Evolutionary conservation across 1,139 yeast species (phyloP).

Genomic region (Magnusiomyces starmeri): DNA sequence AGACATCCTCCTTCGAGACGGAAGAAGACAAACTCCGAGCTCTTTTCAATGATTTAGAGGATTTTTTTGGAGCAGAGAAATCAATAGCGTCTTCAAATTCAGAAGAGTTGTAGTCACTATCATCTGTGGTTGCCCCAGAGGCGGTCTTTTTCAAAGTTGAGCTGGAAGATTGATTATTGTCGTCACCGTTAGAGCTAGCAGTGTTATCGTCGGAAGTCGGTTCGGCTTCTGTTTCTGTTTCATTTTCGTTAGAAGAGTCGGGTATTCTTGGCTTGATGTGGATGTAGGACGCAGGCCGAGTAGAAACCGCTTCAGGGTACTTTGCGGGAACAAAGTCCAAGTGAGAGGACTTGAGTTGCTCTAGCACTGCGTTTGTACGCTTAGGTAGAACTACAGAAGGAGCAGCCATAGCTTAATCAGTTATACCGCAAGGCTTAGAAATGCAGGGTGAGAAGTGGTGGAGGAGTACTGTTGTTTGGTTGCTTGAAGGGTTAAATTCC

Average conservation of each 20-base stretch:
- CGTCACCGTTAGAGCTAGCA: background rate
- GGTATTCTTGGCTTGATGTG: conserved; percentile 21
- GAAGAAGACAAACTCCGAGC: background rate
- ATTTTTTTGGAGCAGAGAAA: background rate
- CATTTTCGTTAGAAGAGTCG: conserved; percentile 3
- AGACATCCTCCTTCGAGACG: background rate
- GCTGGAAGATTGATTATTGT: background rate
- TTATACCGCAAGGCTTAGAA: too few species aligned
- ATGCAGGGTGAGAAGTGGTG: background rate
- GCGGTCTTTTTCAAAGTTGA: conserved; percentile 10
- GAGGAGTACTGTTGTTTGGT: too few species aligned
- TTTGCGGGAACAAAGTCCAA: conserved; percentile 51
- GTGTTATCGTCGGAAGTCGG: background rate
- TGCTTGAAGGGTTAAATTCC: too few species aligned
- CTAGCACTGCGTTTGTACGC: conserved; percentile 32
- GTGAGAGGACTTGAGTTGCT: conserved; percentile 52
- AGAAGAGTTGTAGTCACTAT: background rate
- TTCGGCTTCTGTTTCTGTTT: background rate
- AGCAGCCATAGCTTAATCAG: conserved; percentile 1
- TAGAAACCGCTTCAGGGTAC: conserved; percentile 36
- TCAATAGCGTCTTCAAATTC: background rate
- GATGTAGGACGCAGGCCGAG: conserved; percentile 20
- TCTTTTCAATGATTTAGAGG: conserved; percentile 18
- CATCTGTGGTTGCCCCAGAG: too few species aligned
- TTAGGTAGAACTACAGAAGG: conserved; percentile 5